These are phyloP conservation scores for Botryosphaeria agaves DNA, from an alignment of 2,329 filamentous ascomycete genomes.

Conservation along the genomic window DNA sequence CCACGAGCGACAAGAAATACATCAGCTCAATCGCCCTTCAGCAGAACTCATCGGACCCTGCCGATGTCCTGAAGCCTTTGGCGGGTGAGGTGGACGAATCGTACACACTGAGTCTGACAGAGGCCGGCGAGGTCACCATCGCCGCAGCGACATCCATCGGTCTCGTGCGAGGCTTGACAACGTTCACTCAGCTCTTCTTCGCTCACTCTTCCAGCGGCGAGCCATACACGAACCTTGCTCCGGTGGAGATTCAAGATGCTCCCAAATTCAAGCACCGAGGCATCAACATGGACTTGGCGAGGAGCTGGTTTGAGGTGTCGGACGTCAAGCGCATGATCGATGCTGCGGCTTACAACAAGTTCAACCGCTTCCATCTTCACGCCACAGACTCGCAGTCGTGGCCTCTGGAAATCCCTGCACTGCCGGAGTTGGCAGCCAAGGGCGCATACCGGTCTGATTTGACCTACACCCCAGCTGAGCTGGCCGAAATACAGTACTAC, in stretches of 20 bases:
- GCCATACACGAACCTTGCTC: constrained; percentile 52
- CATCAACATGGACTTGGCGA: constrained; percentile 59
- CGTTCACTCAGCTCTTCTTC: constrained; percentile 68
- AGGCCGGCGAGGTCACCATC: constrained; percentile 43
- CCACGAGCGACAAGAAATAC: constrained; percentile 24
- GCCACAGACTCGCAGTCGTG: constrained; percentile 72
- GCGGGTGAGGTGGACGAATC: constrained; percentile 56
- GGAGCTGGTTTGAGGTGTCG: constrained; percentile 50
- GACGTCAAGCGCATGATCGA: constrained; percentile 64
- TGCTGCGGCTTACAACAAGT: constrained; percentile 59
- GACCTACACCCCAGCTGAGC: constrained; percentile 48
- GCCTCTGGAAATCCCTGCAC: constrained; percentile 61
- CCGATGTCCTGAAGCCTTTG: constrained; percentile 39
- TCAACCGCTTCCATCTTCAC: constrained; percentile 70
- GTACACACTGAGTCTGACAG: constrained; percentile 47
- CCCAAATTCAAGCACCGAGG: constrained; percentile 66
- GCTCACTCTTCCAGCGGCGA: constrained; percentile 42
- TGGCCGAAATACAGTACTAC: constrained; percentile 52
- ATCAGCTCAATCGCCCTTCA: constrained; percentile 45
- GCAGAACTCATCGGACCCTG: constrained; percentile 38
- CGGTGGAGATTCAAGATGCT: constrained; percentile 52
- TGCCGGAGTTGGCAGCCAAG: constrained; percentile 54
- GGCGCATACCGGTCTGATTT: constrained; percentile 54
- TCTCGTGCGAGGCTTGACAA: constrained; percentile 54
- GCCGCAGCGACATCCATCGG: constrained; percentile 49